These are phyloP conservation scores for Aspergillaceae sp. DNA, from an alignment of 2,329 filamentous ascomycete species.

Conservation along the genomic window DNA sequence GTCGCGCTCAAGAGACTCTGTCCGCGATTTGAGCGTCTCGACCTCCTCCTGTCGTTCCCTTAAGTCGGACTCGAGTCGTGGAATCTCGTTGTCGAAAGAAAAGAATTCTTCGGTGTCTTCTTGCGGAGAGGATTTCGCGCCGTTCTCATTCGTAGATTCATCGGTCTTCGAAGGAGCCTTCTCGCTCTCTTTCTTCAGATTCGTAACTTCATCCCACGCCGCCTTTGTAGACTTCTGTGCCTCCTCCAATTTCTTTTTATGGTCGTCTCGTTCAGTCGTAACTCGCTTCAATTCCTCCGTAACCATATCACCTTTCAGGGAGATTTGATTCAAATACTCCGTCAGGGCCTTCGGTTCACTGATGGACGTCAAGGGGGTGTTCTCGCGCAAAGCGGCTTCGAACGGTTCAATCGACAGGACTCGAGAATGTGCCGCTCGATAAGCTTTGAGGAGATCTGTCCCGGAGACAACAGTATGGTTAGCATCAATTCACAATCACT, in stretches of 20 bases:
- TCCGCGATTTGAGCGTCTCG: constrained; percentile 58
- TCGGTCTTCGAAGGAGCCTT: constrained; percentile 19
- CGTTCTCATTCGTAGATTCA: constrained; percentile 8
- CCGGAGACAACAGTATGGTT: constrained; percentile 1
- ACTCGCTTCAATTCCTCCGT: constrained; percentile 88
- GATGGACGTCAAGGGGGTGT: constrained; percentile 85
- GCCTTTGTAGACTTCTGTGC: constrained; percentile 55
- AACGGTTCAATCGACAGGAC: constrained; percentile 87
- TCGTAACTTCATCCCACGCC: constrained; percentile 56
- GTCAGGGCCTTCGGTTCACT: constrained; percentile 72
- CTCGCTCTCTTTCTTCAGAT: constrained; percentile 38
- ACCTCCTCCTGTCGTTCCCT: constrained; percentile 63
- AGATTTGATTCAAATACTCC: constrained; percentile 84
- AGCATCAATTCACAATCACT: background rate
- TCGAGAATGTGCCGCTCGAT: constrained; percentile 80
- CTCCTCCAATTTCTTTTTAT: constrained; percentile 68
- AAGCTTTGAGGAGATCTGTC: constrained; percentile 81
- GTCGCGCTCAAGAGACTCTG: constrained; percentile 60
- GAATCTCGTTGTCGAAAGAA: constrained; percentile 82
- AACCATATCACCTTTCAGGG: constrained; percentile 80
- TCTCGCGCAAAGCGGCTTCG: constrained; percentile 80
- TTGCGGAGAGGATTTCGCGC: constrained; percentile 23
- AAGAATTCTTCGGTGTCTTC: constrained; percentile 66
- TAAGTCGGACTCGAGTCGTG: constrained; percentile 67
- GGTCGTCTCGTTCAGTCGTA: constrained; percentile 67